phyloP scores from a whole-genome alignment of 2,329 filamentous ascomycete species.

The Aspergillus ochraceus region DNA sequence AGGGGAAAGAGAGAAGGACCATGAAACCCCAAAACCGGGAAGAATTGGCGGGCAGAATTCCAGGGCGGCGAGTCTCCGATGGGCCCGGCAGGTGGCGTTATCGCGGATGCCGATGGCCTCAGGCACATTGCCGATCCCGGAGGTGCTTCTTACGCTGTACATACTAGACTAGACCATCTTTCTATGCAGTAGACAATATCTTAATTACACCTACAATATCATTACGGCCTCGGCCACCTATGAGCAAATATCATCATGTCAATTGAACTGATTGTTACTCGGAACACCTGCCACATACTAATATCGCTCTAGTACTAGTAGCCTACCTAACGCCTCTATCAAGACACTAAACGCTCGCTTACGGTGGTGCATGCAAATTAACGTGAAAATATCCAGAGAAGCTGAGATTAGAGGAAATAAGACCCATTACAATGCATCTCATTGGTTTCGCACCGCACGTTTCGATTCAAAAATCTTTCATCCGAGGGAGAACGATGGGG shows the following conservation, averaged over 20 bases:
- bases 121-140: conserved; percentile 4
- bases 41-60: background rate
- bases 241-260: background rate
- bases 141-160: background rate
- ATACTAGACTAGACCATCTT: background rate
- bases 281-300: background rate
- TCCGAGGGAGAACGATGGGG: background rate
- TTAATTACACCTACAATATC: too few species aligned
- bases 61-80: background rate
- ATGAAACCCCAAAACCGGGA: background rate
- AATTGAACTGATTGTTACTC: background rate
- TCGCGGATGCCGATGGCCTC: conserved; percentile 25
- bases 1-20: background rate
- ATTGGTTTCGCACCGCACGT: background rate
- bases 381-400: background rate
- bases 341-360: background rate
- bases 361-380: background rate
- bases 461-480: background rate
- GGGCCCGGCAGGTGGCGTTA: conserved; percentile 7
- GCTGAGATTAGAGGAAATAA: background rate
- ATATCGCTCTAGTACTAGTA: background rate
- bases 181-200: too few species aligned
- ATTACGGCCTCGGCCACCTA: too few species aligned
- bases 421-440: background rate
- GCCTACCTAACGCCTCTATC: background rate